Base-by-base conservation (phyloP, 2,329 filamentous ascomycete genomes). In the Clonostachys byssicola region DNA sequence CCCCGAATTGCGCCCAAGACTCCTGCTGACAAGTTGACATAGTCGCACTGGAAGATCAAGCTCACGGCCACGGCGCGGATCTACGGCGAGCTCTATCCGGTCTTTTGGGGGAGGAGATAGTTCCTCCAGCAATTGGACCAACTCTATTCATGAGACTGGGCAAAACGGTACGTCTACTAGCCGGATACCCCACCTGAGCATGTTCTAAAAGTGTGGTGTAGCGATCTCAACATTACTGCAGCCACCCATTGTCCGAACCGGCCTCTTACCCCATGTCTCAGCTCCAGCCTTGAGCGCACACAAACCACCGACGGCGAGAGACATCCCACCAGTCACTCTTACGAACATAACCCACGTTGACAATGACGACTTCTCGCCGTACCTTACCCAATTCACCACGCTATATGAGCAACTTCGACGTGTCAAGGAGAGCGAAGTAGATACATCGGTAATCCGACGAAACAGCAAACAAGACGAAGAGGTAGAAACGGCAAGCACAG, bases 191-290 rank as follows among this genome's bases (percentile, higher is more conserved):
- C 23, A 30, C 23, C 9, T 30, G 23, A 30, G 23, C 23, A 10
- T 30, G 23, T 30, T 30, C 23, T 30, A 17, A n/a, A 40, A 8
- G 39, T 13, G n/a, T 39, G 10, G 9, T 23, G 12, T 43, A 89
- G 88, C 94, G 51, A 97, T 97, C 57, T 96, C 92, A 9, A 95
- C 90, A 2, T 78, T 97, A n/a, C 79, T 97, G 5, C 89, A 95
- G 60, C 86, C 90, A 30, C 89, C 92, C 5, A 95, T 96, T 55
- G 83, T 95, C 48, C 83, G 92, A 53, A 95, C 92, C 3, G 92
- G 92, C 48, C 78, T 96, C 44, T 76, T 91, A 47, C 88, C 92
- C 18, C 87, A 95, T 64, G 86, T 86, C 1, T 76, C 85, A 3
- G 83, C 86, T 4, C 81, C 88, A 2, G 65, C 71, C 9, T 81